Base-by-base conservation (phyloP, 2,329 filamentous ascomycete species). In the Claviceps capensis region DNA sequence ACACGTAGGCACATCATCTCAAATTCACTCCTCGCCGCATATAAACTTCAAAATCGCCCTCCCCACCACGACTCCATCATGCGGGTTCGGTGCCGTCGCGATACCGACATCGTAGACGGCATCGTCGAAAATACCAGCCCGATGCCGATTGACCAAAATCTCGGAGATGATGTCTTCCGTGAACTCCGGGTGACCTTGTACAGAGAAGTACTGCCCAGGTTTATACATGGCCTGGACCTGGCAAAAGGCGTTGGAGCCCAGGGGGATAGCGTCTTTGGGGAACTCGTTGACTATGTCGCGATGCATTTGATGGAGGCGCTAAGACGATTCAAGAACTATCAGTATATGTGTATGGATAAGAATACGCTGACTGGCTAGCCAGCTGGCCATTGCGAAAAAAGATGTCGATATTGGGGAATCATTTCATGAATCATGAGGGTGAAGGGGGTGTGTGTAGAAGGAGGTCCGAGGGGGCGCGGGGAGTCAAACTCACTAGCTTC, bases 11-110 rank as follows among this genome's bases (percentile, higher is more conserved):
- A 4, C 11, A 11, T 34, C 4, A 34, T 34, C 30, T 34, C 9
- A 4, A 9, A 4, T 16, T 60, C 53, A 64, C 14, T 60, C 75
- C 58, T 88, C 82, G 47, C 88, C 82, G 47, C 81, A 69, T 60
- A 94, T 65, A 59, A 97, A 95, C 45, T 76, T 78, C 61, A 96
- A 64, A 64, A 96, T 94, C 0, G 81, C 83, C 56, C 76, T 73
- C 0, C 81, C 84, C 51, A 95, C 81, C 3, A 73, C 69, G n/a
- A 93, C 72, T 1, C 91, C 90, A 64, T 96, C 89, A 57, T 96
- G 88, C 51, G 78, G 72, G 37, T 81, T 73, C 8, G 70, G 71
- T 2, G 83, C 83, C 54, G 87, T 77, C 7, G 68, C 69, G 63
- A 90, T 77, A 26, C 79, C 86, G 59, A 87, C 84, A 52, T 79